Evolutionary conservation across 176 grass and related monocot species (phyloP), one percentile per base, ranked within the genome.

Genomic region (Lolium rigidum): DNA sequence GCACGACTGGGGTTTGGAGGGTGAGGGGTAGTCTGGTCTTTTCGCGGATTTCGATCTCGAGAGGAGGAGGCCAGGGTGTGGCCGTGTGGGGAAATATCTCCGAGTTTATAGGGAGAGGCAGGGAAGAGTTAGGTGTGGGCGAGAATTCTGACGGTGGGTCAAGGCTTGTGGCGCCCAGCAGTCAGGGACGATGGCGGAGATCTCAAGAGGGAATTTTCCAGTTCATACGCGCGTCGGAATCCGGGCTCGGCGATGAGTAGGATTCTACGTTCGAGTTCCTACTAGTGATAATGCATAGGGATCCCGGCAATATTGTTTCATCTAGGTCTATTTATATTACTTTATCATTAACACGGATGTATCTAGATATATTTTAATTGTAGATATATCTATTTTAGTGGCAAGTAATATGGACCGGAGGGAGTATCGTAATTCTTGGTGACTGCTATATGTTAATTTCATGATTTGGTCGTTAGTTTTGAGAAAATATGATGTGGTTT

Each of bases 91-190:
- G 17, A 75, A 81, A 84, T 87, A 87, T 91, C 89, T 68, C n/a
- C 39, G 13, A n/a, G 16, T 67, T 87, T 90, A 90, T 87, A 55
- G 15, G 54, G 18, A n/a, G n/a, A n/a, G 28, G 78, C 14, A 9
- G 25, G 25, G 18, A 56, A 48, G 67, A 6, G 1, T 49, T 31
- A 1, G 56, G 4, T 25, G 5, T 50, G 47, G 47, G 70, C 10
- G 47, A 52, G 71, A 51, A 55, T 4, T n/a, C 76, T 85, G 87
- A 88, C 80, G 22, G 64, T 62, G 81, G 80, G 86, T n/a, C n/a
- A n/a, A n/a, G n/a, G n/a, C n/a, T n/a, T n/a, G n/a, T n/a, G n/a
- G n/a, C n/a, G n/a, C 8, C 10, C 70, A 1, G 2, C 6, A 3
- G 75, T 66, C 21, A 35, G 87, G 0, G 31, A 35, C 31, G 3